Base-by-base conservation (phyloP, 176 grass and related monocot genomes). In the Carex pumila region DNA sequence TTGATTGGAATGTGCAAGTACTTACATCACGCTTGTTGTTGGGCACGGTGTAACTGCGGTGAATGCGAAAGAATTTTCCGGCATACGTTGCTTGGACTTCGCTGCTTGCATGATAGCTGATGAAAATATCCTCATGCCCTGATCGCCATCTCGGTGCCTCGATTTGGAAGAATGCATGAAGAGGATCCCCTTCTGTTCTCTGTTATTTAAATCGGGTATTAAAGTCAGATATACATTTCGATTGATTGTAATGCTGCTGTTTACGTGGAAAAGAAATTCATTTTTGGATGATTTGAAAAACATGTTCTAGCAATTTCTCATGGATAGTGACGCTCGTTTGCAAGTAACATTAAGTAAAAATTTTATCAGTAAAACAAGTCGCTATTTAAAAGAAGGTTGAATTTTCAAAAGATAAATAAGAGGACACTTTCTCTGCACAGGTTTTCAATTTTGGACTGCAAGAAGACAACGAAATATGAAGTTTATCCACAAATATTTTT, bases 71-170 rank as follows among this genome's bases (percentile, higher is more conserved):
- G 2, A 87, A 77, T 60, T 88, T 89, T 1, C 90, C 87, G 5
- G 90, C 90, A 69, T 92, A 89, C 31, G 90, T 89, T 7, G 85
- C 52, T 61, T 89, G 87, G 55, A 89, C 84, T 53, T 92, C 90
- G 41, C 88, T 88, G 29, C 79, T 81, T 58, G 85, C 87, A 54
- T 92, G 85, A 61, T 89, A 92, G 61, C 90, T 82, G 37, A 92
- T 89, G 75, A 92, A 92, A 19, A 91, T 89, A 32, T 92, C 90
- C 67, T 92, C 90, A 41, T 81, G 75, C 6, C 90, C 81, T 15
- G 87, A 87, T 5, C 82, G 65, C 57, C 83, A 84, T 57, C 90
- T 82, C 9, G 84, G 88, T 3, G 90, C 84, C 76, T 92, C 90
- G 13, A 89, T 68, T 56, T 92, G 87, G 65, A 87, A 84, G 59